phyloP scores from a whole-genome alignment of 139 green algal species.

The Micromonas commoda region DNA sequence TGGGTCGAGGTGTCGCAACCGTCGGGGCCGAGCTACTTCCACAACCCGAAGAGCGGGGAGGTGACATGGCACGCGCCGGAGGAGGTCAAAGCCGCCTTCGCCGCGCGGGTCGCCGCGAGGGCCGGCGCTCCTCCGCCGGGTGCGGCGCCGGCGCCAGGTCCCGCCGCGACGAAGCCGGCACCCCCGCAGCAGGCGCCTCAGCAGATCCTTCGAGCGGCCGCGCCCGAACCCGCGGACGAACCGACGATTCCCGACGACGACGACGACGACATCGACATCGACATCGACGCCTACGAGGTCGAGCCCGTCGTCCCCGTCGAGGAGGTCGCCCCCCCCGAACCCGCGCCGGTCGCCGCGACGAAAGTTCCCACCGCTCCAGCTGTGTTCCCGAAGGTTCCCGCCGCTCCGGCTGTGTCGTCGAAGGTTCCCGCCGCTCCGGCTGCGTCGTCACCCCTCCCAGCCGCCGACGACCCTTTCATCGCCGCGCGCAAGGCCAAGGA shows the following conservation, averaged over 20 bases:
- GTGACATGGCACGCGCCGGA: background rate
- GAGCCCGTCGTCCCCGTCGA: background rate
- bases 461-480: background rate
- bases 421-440: background rate
- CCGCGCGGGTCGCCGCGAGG: background rate
- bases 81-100: background rate
- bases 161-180: too few relatives aligned
- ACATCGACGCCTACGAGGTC: constrained; percentile 19
- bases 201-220: background rate
- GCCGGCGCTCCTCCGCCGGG: too few relatives aligned
- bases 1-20: background rate
- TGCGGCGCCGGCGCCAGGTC: too few relatives aligned
- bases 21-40: background rate
- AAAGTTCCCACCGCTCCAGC: too few relatives aligned
- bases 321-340: background rate
- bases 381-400: background rate
- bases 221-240: too few relatives aligned
- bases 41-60: background rate
- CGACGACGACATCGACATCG: constrained; percentile 11
- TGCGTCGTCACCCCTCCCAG: background rate
- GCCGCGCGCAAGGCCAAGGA: background rate
- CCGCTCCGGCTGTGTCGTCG: background rate
- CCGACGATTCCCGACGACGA: background rate
- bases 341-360: background rate
- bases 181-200: too few relatives aligned